These are phyloP conservation scores for Starmerella floris DNA, from an alignment of 805 yeast genomes.

Conservation along the genomic window DNA sequence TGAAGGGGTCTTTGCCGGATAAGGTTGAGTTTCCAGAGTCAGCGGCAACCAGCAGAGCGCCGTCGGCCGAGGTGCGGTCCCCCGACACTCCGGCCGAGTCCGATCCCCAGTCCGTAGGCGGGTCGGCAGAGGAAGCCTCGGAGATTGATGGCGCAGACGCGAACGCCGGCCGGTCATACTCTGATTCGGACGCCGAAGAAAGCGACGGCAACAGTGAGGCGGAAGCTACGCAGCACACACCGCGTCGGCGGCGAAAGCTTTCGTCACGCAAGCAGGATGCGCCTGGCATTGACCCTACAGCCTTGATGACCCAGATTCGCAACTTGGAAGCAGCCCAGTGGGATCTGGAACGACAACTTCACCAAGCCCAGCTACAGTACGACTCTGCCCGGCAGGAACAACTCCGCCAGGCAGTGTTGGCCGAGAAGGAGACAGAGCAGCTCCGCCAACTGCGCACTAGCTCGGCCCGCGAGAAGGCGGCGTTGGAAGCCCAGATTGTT, in stretches of 20 bases:
- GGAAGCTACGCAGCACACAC: too few species aligned
- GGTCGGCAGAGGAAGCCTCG: too few species aligned
- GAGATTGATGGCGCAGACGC: too few species aligned
- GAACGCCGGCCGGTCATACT: too few species aligned
- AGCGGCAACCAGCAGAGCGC: neutral
- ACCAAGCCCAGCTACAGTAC: slow-evolving; percentile 3
- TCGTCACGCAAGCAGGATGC: too few species aligned
- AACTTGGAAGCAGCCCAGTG: slow-evolving; percentile 7
- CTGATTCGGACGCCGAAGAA: too few species aligned
- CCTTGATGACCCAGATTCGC: neutral
- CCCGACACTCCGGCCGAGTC: too few species aligned
- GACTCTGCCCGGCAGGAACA: slow-evolving; percentile 6
- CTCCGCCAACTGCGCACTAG: slow-evolving; percentile 4
- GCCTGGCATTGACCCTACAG: neutral
- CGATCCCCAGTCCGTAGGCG: too few species aligned
- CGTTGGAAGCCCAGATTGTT: slow-evolving; percentile 6
- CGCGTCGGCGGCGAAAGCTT: too few species aligned
- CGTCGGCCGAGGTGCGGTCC: too few species aligned
- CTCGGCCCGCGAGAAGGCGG: neutral
- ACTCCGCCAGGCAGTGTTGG: slow-evolving; percentile 2
- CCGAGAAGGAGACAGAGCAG: slow-evolving; percentile 1
- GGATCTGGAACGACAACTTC: slow-evolving; percentile 8
- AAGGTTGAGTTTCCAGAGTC: neutral
- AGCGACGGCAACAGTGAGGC: too few species aligned
- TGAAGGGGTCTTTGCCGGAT: neutral